These are phyloP conservation scores for Danielia reshetovae DNA, from an alignment of 805 yeast genomes.

Conservation along the genomic window DNA sequence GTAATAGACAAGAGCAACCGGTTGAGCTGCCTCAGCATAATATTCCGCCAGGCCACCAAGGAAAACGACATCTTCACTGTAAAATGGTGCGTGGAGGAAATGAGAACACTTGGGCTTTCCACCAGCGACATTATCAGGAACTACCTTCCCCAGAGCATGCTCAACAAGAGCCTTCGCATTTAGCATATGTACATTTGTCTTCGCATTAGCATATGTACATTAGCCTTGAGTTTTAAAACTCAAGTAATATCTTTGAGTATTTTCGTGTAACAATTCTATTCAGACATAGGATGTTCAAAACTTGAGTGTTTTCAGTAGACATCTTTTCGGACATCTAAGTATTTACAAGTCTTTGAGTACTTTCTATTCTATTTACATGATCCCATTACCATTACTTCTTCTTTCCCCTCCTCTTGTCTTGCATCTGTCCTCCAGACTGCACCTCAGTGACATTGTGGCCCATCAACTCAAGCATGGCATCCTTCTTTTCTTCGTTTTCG, in stretches of 20 bases:
- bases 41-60: constrained; percentile 20
- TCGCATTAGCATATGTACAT: constrained; percentile 1
- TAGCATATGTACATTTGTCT: not conserved
- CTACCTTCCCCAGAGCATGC: not conserved
- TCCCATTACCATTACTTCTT: constrained; percentile 14
- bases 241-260: too few species aligned
- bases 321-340: not conserved
- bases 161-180: not conserved
- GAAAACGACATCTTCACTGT: constrained; percentile 21
- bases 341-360: constrained; percentile 1
- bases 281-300: too few species aligned
- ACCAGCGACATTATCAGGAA: constrained; percentile 7
- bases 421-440: constrained; percentile 52
- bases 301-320: too few species aligned
- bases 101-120: constrained; percentile 24
- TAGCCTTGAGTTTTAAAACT: too few species aligned
- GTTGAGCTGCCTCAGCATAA: constrained; percentile 17
- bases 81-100: constrained; percentile 29
- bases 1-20: constrained; percentile 12
- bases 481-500: constrained; percentile 16
- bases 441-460: constrained; percentile 55
- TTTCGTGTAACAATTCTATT: too few species aligned
- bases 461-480: constrained; percentile 53
- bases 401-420: constrained; percentile 43
- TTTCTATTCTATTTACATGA: constrained; percentile 4